Evolutionary conservation across 805 yeast genomes (phyloP), one percentile per base, ranked within the genome.

Genomic region (Hanseniaspora lachancei): DNA sequence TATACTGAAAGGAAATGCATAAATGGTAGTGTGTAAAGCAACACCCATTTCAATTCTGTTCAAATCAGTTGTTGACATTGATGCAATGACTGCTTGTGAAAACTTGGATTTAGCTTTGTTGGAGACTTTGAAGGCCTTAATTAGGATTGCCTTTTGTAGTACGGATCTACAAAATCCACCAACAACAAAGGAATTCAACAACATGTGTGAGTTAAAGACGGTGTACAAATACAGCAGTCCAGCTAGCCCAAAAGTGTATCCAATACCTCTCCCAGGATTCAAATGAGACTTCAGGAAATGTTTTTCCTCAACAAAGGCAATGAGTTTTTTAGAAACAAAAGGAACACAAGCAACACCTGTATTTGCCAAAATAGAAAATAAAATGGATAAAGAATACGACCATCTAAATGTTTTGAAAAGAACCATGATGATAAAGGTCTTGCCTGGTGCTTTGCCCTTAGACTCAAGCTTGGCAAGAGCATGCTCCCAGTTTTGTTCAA

Each of bases 21-120:
- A 59, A 12, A 78, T 67, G 61, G 79, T 75, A 2, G 83, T 80
- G 61, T 79, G 79, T 62, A 80, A 81, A 5, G 77, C 79, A 49
- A 78, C 67, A 20, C 87, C 86, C 60, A 82, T 71, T 65, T 85
- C 93, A 53, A 86, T 75, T 62, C 91, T 77, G 18, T 86, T 77
- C 43, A 86, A 72, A 66, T 86, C 95, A 4, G 89, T 81, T 39
- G 89, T 83, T 74, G 87, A 74, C 66, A 86, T 64, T 5, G 88
- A 80, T 15, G 95, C 84, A 58, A 86, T 74, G 54, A 74, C 77
- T 32, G 89, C 81, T 18, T 79, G 69, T 0, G 89, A 75, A 63
- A 66, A 84, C 48, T 72, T 68, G 60, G 76, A 75, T 54, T 76
- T 74, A 2, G 88, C 74, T 49, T 71, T 68, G 5, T 80, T 75